Conservation (phyloP, 2,329 filamentous ascomycete species). For the Zymoseptoria passerinii region DNA sequence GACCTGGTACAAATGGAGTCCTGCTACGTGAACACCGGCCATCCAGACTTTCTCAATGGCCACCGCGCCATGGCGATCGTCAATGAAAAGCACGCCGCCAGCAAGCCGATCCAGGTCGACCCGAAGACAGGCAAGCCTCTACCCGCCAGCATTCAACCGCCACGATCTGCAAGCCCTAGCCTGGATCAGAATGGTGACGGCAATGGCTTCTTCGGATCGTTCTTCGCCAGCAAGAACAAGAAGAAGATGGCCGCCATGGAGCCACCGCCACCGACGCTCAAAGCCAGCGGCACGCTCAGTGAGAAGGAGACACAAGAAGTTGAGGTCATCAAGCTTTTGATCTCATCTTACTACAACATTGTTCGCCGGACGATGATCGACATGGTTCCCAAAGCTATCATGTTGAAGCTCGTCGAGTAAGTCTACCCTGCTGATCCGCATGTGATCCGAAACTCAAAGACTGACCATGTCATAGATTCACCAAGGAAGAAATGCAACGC, state of each 20-base stretch:
- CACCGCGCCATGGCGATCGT: conserved; percentile 97
- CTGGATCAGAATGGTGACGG: conserved; percentile 49
- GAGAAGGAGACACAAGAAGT: conserved; percentile 95
- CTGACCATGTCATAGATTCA: conserved; percentile 51
- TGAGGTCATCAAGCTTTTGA: conserved; percentile 96
- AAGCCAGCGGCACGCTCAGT: conserved; percentile 85
- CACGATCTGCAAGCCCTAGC: conserved; percentile 67
- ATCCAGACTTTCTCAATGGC: conserved; percentile 95
- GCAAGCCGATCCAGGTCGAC: conserved; percentile 88
- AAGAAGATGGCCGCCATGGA: conserved; percentile 99
- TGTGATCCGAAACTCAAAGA: neutral
- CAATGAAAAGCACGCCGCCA: conserved; percentile 75
- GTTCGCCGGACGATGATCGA: conserved; percentile 98
- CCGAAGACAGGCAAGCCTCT: conserved; percentile 97
- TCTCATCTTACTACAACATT: conserved; percentile 96
- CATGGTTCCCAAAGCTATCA: conserved; percentile 99
- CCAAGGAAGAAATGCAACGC: conserved; percentile 97
- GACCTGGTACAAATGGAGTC: conserved; percentile 94
- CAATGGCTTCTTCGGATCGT: conserved; percentile 87
- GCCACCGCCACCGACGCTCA: conserved; percentile 80
- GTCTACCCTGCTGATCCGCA: conserved; percentile 33
- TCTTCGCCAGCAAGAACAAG: conserved; percentile 99
- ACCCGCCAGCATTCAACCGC: conserved; percentile 52
- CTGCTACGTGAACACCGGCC: conserved; percentile 96
- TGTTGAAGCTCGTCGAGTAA: conserved; percentile 92